Conservation (phyloP, 495 filamentous ascomycete species). For the Cercophora sp. region DNA sequence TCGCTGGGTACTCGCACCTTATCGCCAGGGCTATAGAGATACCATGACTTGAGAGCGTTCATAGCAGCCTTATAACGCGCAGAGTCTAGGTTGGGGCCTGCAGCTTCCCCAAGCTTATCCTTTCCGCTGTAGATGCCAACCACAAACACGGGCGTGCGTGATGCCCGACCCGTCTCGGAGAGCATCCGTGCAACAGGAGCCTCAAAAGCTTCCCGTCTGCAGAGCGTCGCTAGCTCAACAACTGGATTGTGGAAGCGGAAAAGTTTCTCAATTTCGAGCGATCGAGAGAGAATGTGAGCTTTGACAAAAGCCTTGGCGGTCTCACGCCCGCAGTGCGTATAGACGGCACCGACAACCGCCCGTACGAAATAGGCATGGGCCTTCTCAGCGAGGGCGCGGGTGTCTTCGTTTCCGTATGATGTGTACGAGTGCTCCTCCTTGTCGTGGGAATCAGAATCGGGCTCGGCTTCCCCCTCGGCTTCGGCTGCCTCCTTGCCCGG, state of each 20-base stretch:
- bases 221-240: conserved; percentile 73
- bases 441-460: not conserved
- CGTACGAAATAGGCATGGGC: conserved; percentile 64
- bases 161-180: conserved; percentile 80
- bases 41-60: conserved; percentile 86
- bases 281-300: conserved; percentile 74
- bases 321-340: conserved; percentile 69
- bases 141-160: conserved; percentile 83
- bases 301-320: conserved; percentile 75
- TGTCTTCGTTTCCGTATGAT: conserved; percentile 30
- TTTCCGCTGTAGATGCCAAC: conserved; percentile 87
- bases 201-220: conserved; percentile 84
- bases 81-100: conserved; percentile 68
- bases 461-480: conserved; percentile 4
- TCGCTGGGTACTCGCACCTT: conserved; percentile 73
- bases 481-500: not conserved
- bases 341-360: conserved; percentile 77
- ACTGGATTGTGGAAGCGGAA: conserved; percentile 83
- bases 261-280: conserved; percentile 67
- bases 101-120: conserved; percentile 85
- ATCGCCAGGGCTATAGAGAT: conserved; percentile 77
- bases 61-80: conserved; percentile 76
- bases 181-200: conserved; percentile 79
- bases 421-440: conserved; percentile 9
- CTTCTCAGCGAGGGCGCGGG: conserved; percentile 23